Evolutionary conservation across 306 rosid genomes (phyloP), one percentile per base, ranked within the genome.

Genomic region (Glycine soja): DNA sequence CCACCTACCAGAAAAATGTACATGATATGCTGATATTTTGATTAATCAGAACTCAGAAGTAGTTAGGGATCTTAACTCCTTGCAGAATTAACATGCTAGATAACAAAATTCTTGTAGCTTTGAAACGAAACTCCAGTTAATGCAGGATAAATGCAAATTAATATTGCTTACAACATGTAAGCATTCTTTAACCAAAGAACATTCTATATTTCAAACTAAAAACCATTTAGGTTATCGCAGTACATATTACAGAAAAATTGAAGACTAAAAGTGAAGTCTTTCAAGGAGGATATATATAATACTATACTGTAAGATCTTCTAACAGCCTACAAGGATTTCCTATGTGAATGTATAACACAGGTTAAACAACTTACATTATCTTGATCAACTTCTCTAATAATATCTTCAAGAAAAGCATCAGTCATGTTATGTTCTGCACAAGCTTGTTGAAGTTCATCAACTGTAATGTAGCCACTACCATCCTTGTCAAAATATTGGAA

Each of bases 361-460:
- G 40, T 62, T 57, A 82, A 56, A 77, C 56, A 57, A 86, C 95
- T 90, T 87, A 94, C 98, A 83, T 94, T 94, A 88, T 94, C 98
- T 84, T 94, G 98, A 81, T 94, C 98, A 75, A 94, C 98, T 88
- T 94, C 98, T 86, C 76, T 88, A 76, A 94, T 94, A 68, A 94
- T 88, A 84, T 94, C 98, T 77, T 94, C 98, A 64, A 94, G 96
- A 30, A 90, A 83, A 45, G 89, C 97, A 59, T 94, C 97, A 46
- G 91, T 90, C 94, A 94, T 90, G 80, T 94, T 85, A 79, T 94
- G 98, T 75, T 94, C 98, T 30, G 86, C 74, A 70, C 98, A 94
- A 86, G 98, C 98, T 88, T 91, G 96, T 88, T 94, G 98, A 59
- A 94, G 96, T 82, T 94, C 98, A 85, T 94, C 98, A 70, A 94